These are phyloP conservation scores for Quaeritorhiza haematococci DNA, from an alignment of 371 early-diverging fungal species.

Conservation along the genomic window DNA sequence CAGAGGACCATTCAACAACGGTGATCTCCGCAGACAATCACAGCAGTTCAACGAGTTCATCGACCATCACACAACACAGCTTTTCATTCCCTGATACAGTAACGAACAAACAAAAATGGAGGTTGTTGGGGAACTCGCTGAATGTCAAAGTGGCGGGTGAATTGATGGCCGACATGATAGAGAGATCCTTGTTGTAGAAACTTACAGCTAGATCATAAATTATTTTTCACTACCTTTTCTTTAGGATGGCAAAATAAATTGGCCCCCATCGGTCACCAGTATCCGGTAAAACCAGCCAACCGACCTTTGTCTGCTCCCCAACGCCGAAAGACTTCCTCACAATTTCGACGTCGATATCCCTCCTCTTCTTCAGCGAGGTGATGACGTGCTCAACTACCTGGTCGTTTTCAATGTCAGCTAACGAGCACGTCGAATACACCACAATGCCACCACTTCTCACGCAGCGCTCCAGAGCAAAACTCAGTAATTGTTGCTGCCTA, in stretches of 20 bases:
- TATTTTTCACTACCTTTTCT: constrained; percentile 13
- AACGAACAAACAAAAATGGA: constrained; percentile 23
- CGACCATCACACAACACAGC: neutral
- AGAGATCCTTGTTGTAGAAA: too few relatives aligned
- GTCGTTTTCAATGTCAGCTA: constrained; percentile 67
- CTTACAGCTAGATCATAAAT: neutral
- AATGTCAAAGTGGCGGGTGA: constrained; percentile 32
- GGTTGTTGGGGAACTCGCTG: constrained; percentile 39
- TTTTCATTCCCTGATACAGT: constrained; percentile 30
- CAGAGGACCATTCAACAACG: too few relatives aligned
- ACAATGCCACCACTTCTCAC: constrained; percentile 56
- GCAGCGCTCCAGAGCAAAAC: constrained; percentile 55
- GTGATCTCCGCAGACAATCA: too few relatives aligned
- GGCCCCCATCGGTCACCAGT: constrained; percentile 54
- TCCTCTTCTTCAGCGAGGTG: constrained; percentile 18
- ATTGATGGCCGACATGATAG: too few relatives aligned
- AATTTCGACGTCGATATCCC: constrained; percentile 38
- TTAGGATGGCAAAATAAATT: constrained; percentile 47
- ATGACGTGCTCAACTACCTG: constrained; percentile 51
- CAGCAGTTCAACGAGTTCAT: neutral
- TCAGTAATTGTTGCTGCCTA: constrained; percentile 53
- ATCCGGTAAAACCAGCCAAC: constrained; percentile 59
- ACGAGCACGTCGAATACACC: constrained; percentile 71
- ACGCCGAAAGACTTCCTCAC: constrained; percentile 35
- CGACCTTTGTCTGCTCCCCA: constrained; percentile 54